Base-by-base conservation (phyloP, 306 rosid genomes). In the Glycine tomentella region DNA sequence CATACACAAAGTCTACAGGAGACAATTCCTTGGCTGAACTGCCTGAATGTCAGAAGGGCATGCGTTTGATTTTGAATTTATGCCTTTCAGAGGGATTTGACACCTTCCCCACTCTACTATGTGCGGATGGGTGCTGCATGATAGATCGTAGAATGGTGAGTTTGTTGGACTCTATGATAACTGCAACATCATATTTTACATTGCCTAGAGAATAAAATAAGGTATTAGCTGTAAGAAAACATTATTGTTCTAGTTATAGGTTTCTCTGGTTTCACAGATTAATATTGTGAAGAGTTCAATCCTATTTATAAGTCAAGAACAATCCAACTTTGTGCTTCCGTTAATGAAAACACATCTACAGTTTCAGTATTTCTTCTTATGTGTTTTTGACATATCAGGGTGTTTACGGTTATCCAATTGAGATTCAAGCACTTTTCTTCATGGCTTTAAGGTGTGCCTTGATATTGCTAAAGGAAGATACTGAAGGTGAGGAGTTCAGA, bases 81-180 rank as follows among this genome's bases (percentile, higher is more conserved):
- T 92, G 94, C 67, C 94, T 92, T 69, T 92, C 97, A 0, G 97
- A 92, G 80, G 97, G 90, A 56, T 92, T 92, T 46, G 93, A 92
- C 82, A 89, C 94, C n/a, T 92, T 90, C 79, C 97, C 97, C 7
- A 92, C 97, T 66, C 97, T 92, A 45, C 86, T 92, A 25, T 90
- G 97, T 84, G 91, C 97, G 8, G 97, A 92, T 69, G 94, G 97
- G 79, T 90, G 97, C 94, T 92, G 89, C 74, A 92, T 92, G 95
- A 90, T 92, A 79, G 97, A 92, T 86, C 90, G 97, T 51, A 87
- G 97, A 88, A 92, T 92, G 97, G 97, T 90, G 87, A 76, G 90
- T 55, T 81, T 65, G 71, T 73, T 15, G 36, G 12, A 69, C 31
- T 61, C 44, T 70, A 20, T 20, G 59, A 63, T 10, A 63, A 63